These are phyloP conservation scores for Pichia phayaonensis DNA, from an alignment of 805 yeast genomes.

Conservation along the genomic window DNA sequence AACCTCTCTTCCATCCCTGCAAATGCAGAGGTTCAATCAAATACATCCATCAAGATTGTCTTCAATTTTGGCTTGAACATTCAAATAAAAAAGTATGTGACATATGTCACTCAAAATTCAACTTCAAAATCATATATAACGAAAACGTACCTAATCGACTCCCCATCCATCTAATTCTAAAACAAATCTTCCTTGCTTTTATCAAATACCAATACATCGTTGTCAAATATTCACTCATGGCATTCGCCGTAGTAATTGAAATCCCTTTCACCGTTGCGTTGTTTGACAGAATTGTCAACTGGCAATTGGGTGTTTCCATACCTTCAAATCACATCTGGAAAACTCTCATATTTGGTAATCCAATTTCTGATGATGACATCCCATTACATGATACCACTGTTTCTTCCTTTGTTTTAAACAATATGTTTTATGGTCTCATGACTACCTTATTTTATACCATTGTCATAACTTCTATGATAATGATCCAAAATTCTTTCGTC, in stretches of 20 bases:
- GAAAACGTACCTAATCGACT: conserved; percentile 42
- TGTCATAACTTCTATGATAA: conserved; percentile 14
- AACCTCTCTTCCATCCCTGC: conserved; percentile 88
- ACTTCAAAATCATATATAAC: conserved; percentile 36
- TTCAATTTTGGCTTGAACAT: conserved; percentile 79
- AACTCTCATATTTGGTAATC: neutral
- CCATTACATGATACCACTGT: neutral
- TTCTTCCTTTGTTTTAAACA: conserved; percentile 1
- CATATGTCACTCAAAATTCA: conserved; percentile 73
- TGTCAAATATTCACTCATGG: conserved; percentile 6
- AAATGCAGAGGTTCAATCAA: conserved; percentile 89
- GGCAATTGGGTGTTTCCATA: conserved; percentile 47
- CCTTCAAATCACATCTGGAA: conserved; percentile 23
- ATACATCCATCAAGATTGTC: conserved; percentile 88
- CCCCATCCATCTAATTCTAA: conserved; percentile 45
- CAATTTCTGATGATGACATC: neutral
- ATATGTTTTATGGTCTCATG: conserved; percentile 14
- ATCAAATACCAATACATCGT: conserved; percentile 5
- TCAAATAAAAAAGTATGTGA: conserved; percentile 69
- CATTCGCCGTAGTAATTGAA: conserved; percentile 27
- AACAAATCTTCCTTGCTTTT: conserved; percentile 21
- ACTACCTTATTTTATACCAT: conserved; percentile 18
- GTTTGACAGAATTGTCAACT: conserved; percentile 45
- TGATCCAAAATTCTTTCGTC: conserved; percentile 57
- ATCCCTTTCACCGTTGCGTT: conserved; percentile 53